phyloP scores from a whole-genome alignment of 805 yeast genomes.

The Wickerhamomyces alni region DNA sequence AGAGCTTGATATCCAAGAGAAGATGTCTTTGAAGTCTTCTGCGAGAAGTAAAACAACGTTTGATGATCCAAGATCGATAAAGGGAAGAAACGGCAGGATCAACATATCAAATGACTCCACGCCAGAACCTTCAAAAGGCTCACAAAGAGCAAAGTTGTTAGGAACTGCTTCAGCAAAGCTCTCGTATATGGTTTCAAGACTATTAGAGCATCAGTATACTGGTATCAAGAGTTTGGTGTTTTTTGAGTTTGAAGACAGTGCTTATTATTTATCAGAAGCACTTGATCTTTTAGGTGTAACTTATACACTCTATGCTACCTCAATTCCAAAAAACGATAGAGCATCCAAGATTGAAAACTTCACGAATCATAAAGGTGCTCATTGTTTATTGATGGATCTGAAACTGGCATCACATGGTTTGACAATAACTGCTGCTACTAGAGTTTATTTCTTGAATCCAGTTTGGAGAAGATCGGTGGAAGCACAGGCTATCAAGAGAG shows the following conservation, averaged over 20 bases:
- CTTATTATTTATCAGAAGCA: slow-evolving; percentile 60
- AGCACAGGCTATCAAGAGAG: slow-evolving; percentile 73
- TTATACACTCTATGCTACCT: slow-evolving; percentile 60
- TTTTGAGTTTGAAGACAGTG: slow-evolving; percentile 67
- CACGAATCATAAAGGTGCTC: slow-evolving; percentile 38
- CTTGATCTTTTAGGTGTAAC: slow-evolving; percentile 55
- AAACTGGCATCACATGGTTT: slow-evolving; percentile 65
- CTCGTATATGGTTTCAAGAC: slow-evolving; percentile 49
- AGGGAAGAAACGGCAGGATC: slow-evolving; percentile 8
- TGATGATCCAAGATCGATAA: slow-evolving; percentile 8
- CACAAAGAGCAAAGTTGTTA: slow-evolving; percentile 28
- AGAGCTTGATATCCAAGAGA: slow-evolving; percentile 19
- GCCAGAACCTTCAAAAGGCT: slow-evolving; percentile 2
- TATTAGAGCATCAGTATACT: slow-evolving; percentile 43
- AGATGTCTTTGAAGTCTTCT: slow-evolving; percentile 10
- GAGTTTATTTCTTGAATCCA: slow-evolving; percentile 66
- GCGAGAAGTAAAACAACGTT: slow-evolving; percentile 1
- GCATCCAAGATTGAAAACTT: slow-evolving; percentile 48
- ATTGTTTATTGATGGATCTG: slow-evolving; percentile 59
- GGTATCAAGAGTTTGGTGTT: slow-evolving; percentile 54
- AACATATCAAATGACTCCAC: slow-evolving; percentile 4
- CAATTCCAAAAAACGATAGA: slow-evolving; percentile 43
- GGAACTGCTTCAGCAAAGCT: slow-evolving; percentile 64
- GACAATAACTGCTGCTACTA: slow-evolving; percentile 61
- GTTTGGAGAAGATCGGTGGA: slow-evolving; percentile 66